Percentiles rank a stretch among this genome's conserved stretches.
These are phyloP conservation scores for Ormosia emarginata DNA, from an alignment of 306 rosid species.

Conservation along the genomic window DNA sequence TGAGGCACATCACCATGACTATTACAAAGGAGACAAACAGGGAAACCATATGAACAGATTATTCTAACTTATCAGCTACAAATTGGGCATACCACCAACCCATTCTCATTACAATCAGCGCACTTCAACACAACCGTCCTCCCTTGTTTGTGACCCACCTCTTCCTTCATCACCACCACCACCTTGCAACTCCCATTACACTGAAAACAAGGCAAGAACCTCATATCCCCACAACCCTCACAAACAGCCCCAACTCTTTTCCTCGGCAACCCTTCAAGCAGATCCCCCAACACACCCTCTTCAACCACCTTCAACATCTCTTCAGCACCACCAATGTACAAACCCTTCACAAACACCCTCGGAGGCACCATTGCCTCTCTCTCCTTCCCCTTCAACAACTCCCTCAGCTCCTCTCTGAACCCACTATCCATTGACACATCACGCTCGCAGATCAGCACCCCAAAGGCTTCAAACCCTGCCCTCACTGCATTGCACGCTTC, in stretches of 20 bases:
- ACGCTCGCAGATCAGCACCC: slow-evolving; percentile 64
- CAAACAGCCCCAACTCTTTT: slow-evolving; percentile 57
- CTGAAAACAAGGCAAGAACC: slow-evolving; percentile 71
- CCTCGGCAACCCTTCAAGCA: slow-evolving; percentile 64
- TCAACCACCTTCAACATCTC: slow-evolving; percentile 59
- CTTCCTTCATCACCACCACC: slow-evolving; percentile 32
- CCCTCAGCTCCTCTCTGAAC: slow-evolving; percentile 58
- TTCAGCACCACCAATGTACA: slow-evolving; percentile 70
- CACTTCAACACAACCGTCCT: slow-evolving; percentile 49
- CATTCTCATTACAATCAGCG: slow-evolving; percentile 80
- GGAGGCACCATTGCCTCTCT: slow-evolving; percentile 52
- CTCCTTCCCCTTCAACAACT: slow-evolving; percentile 42
- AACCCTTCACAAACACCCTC: slow-evolving; percentile 67
- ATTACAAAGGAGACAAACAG: background rate
- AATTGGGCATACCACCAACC: slow-evolving; percentile 75
- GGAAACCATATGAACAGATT: background rate
- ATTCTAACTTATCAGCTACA: slow-evolving; percentile 41
- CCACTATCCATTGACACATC: slow-evolving; percentile 88
- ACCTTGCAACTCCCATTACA: slow-evolving; percentile 85
- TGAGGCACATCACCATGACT: background rate
- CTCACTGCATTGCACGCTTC: slow-evolving; percentile 75
- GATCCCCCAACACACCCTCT: slow-evolving; percentile 57
- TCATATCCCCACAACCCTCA: slow-evolving; percentile 80
- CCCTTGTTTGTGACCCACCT: slow-evolving; percentile 30
- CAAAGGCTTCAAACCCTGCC: slow-evolving; percentile 55